Base-by-base conservation (phyloP, 1,284 basidiomycete species). In the Trichosporon ovoides region DNA sequence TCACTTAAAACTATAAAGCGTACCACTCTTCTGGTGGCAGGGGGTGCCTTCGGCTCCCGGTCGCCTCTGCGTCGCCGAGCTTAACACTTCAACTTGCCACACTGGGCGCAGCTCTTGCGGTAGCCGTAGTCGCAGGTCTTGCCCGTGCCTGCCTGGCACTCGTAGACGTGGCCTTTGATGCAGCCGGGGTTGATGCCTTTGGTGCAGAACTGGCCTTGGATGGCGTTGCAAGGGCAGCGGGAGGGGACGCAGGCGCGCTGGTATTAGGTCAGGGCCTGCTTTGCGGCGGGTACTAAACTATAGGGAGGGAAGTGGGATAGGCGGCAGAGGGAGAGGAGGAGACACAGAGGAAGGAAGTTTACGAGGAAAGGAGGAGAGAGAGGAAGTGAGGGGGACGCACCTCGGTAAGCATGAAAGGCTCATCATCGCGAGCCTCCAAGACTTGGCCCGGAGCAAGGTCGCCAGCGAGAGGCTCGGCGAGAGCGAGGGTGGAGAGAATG, bases 121-220 rank as follows among this genome's bases (percentile, higher is more conserved):
- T n/a, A 28, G 43, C 43, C 43, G 11, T 48, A 48, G 43, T 48
- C 43, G 24, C 43, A 48, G 4, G 43, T 48, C 14, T n/a, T 48
- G 24, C 43, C 43, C 14, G 43, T 48, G 22, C 24, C 24, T 14
- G 43, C 43, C 43, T 48, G 43, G 43, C 43, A 48, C 43, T 48
- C 43, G 24, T 48, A 48, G 11, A 48, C 43, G 43, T 48, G 43
- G 43, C 43, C 43, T 22, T 48, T 48, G 43, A 48, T 48, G 43
- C 43, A 48, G 28, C 43, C 43, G 24, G 12, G 14, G 43, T 48
- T 48, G 28, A 48, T 48, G 43, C 43, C 43, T 22, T 48, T 48
- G 43, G 43, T 48, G 24, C 43, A 48, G 24, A 48, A 48, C 43
- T 48, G 43, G 43, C 43, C 43, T 22, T 48, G 43, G 43, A 48